Base-by-base conservation (phyloP, 1,284 basidiomycete genomes). In the Pyrrhoderma lamaoense region DNA sequence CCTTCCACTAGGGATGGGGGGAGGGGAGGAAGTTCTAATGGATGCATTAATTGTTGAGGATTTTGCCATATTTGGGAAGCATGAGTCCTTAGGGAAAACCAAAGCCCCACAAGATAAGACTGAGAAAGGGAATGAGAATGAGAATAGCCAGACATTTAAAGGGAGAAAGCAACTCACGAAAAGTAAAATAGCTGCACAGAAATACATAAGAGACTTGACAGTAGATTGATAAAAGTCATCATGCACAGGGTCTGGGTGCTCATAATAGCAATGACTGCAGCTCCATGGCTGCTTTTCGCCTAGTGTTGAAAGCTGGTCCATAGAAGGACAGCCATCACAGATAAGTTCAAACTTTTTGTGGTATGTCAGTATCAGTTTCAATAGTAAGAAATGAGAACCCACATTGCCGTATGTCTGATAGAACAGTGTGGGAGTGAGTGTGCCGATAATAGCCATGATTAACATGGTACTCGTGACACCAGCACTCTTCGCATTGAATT, bases 31-130 rank as follows among this genome's bases (percentile, higher is more conserved):
- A 82, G 61, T 42, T 92, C 89, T 51, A 79, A 64, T 2, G 77
- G 71, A 34, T 89, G 82, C 59, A 93, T 73, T 11, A 93, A 73
- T 55, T 85, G 88, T 61, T 92, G 89, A 2, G 93, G 93, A 63
- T 98, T 98, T 65, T 99, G 94, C 96, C 96, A 99, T 60, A 99
- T 99, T 65, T 99, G 96, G 13, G 89, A 87, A 2, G 96, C 96
- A 65, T 99, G 96, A 0, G 96, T 99, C 42, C 93, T 87, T 16
- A 99, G 80, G 42, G 95, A 98, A 74, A 99, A 99, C 96, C 96
- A 99, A 0, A 99, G 74, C 34, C 96, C 96, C 53, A 99, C 83
- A 42, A 96, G 79, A 68, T 99, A 99, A 0, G 96, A 97, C 92
- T 96, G 57, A 14, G 44, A 13, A 14, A 9, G 34, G 18, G 18